A percentile compares a stretch with the other conserved stretches of the same genome.
These are phyloP conservation scores for Ophiobolus disseminans DNA, from an alignment of 2,329 filamentous ascomycete genomes.

Conservation along the genomic window DNA sequence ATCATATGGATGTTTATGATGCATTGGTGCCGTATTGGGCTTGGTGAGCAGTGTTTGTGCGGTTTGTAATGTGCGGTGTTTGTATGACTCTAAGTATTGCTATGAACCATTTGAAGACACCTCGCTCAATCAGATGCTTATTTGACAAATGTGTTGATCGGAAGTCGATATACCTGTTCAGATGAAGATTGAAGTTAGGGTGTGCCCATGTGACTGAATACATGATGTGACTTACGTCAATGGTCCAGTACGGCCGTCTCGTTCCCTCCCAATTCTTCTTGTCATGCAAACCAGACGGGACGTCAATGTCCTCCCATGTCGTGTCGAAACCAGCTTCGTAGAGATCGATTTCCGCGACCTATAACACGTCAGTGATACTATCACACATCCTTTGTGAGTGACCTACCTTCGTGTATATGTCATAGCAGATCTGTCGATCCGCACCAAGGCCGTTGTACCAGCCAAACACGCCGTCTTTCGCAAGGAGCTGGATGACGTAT, in stretches of 20 bases:
- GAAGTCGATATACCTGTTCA: constrained; percentile 44
- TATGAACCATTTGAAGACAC: too few species aligned
- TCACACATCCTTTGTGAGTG: not conserved
- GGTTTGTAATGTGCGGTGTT: too few species aligned
- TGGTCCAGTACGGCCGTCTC: constrained; percentile 46
- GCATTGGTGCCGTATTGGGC: too few species aligned
- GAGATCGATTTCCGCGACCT: constrained; percentile 48
- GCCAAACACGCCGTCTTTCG: constrained; percentile 43
- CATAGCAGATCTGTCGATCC: constrained; percentile 50
- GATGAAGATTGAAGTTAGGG: too few species aligned
- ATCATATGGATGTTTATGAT: too few species aligned
- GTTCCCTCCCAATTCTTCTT: constrained; percentile 47
- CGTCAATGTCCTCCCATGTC: constrained; percentile 45
- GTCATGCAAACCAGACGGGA: constrained; percentile 42
- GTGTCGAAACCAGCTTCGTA: constrained; percentile 48
- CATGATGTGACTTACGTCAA: constrained; percentile 37
- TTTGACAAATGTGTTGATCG: constrained; percentile 46
- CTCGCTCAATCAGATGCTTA: constrained; percentile 12
- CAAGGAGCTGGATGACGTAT: constrained; percentile 45
- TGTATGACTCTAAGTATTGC: too few species aligned
- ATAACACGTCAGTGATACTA: constrained; percentile 5
- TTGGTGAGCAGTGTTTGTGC: too few species aligned
- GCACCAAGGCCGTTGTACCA: constrained; percentile 50
- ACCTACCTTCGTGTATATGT: constrained; percentile 48
- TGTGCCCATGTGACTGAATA: too few species aligned